Evolutionary conservation across 108 stramenopile species (phyloP), one percentile per base, ranked within the genome.

Genomic region (Fistulifera pelliculosa): DNA sequence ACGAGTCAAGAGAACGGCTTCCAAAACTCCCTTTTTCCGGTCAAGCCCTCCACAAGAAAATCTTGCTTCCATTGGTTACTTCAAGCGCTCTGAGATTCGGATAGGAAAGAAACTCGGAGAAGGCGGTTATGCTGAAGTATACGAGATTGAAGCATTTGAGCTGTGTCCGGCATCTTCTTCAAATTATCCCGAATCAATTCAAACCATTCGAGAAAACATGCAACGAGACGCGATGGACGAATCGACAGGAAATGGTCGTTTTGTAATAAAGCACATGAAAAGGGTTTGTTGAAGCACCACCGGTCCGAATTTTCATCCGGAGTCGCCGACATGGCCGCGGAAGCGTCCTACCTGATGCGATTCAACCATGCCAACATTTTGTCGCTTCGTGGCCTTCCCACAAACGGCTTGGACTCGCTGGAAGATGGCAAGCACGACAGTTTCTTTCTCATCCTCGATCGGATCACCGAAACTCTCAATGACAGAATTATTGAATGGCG

Each of bases 291-390:
- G 6, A 8, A 35, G 8, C 7, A 26, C 0, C 52, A 71, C 2
- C 64, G 66, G 12, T 26, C 61, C 54, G 54, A 60, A 39, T 90
- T 77, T 55, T 54, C 60, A 23, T 47, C 74, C 15, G 88, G 79
- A 1, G 82, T 77, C 1, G 28, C 58, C 28, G 88, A 85, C 52
- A 52, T 90, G 48, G 88, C 81, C 11, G 55, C 83, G 54, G 88
- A 90, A 61, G 81, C 79, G 7, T 52, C 71, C 64, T 83, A 83
- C 47, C 65, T 90, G 21, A 65, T 76, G 18, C 65, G 67, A 31
- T 52, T 90, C 38, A 24, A 71, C 31, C 83, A 90, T 64, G 84
- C 81, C 27, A 79, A 90, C 58, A 90, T 90, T 27, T 68, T 90
- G 49, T 66, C 69, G 16, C 62, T 90, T 16, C 71, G 83, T 1